phyloP scores from a whole-genome alignment of 2,329 filamentous ascomycete genomes.

The Aspergillus pseudoviridinutans region DNA sequence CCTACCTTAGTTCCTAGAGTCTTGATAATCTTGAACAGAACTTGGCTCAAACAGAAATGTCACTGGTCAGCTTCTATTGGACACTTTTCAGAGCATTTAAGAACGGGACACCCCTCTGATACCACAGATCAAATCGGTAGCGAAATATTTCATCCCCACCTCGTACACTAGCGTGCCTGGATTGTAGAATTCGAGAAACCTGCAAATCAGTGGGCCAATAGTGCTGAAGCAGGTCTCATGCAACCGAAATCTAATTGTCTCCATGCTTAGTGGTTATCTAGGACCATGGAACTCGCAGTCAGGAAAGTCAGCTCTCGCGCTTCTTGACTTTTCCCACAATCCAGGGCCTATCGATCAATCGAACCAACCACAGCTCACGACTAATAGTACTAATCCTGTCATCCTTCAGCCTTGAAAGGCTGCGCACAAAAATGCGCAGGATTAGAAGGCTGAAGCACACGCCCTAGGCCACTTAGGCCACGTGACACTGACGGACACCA shows the following conservation, averaged over 20 bases:
- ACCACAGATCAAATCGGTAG: background rate
- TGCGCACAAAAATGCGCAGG: constrained; percentile 18
- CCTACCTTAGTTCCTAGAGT: background rate
- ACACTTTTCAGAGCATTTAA: background rate
- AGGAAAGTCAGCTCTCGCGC: background rate
- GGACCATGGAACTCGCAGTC: background rate
- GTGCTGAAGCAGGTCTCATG: background rate
- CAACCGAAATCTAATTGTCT: background rate
- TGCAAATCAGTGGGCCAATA: background rate
- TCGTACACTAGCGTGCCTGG: background rate
- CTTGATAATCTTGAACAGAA: background rate
- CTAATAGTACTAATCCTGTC: constrained; percentile 16
- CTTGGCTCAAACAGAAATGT: background rate
- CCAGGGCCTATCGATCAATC: background rate
- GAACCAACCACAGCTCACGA: too few relatives aligned
- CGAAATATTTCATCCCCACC: background rate
- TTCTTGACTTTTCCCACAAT: background rate
- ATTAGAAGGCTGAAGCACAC: constrained; percentile 12
- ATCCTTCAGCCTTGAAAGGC: constrained; percentile 37
- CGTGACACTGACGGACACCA: background rate
- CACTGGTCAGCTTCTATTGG: background rate
- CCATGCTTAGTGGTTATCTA: background rate
- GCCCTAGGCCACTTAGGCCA: constrained; percentile 3
- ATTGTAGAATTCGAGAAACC: background rate
- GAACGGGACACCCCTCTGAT: too few relatives aligned